These are phyloP conservation scores for Aspergillus novofumigatus DNA, from an alignment of 2,329 filamentous ascomycete genomes.

Conservation along the genomic window DNA sequence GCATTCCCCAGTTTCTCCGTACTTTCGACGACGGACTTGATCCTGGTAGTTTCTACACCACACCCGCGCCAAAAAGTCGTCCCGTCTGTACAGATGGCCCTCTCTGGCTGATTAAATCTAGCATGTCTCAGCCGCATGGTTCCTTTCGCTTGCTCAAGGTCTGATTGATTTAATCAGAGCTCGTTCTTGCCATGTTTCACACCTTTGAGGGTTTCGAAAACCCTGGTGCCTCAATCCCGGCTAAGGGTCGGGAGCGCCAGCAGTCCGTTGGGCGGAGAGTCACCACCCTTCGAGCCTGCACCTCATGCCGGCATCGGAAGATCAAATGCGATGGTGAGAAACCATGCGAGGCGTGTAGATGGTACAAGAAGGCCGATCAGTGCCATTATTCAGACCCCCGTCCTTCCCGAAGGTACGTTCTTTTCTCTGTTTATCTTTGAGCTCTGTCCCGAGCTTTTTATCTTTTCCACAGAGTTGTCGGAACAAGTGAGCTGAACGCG, in stretches of 20 bases:
- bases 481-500: not conserved
- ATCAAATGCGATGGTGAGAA: slow-evolving; percentile 79
- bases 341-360: slow-evolving; percentile 77
- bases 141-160: slow-evolving; percentile 3
- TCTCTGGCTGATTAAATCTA: slow-evolving; percentile 5
- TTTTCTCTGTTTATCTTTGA: not conserved
- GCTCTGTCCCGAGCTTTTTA: not conserved
- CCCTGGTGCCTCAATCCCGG: slow-evolving; percentile 24
- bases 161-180: not conserved
- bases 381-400: slow-evolving; percentile 80
- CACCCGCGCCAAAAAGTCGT: not conserved
- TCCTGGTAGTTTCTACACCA: slow-evolving; percentile 3
- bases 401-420: slow-evolving; percentile 68
- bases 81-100: not conserved
- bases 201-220: slow-evolving; percentile 41
- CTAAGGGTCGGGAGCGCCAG: slow-evolving; percentile 31
- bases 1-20: not conserved
- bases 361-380: slow-evolving; percentile 72
- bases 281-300: slow-evolving; percentile 55
- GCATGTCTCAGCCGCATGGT: slow-evolving; percentile 13
- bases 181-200: slow-evolving; percentile 34
- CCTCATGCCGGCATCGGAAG: slow-evolving; percentile 74
- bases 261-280: slow-evolving; percentile 32
- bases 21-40: slow-evolving; percentile 4
- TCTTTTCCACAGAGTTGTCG: not conserved